These are phyloP conservation scores for Coprinellus micaceus DNA, from an alignment of 768 basidiomycete genomes.

Conservation along the genomic window DNA sequence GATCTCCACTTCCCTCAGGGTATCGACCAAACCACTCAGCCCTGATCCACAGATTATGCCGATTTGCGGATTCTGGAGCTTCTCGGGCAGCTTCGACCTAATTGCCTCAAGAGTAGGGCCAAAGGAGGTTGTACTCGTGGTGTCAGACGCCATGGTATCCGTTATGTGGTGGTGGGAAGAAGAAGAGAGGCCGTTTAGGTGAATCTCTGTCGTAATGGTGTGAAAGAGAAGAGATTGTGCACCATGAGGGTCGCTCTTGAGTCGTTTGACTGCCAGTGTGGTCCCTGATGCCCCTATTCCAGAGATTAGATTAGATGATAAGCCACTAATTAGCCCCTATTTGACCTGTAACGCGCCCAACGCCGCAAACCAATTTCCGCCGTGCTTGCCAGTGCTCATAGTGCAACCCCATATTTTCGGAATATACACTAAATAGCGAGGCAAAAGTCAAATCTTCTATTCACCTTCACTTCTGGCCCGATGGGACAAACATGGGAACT, in stretches of 20 bases:
- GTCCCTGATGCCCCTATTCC: not conserved
- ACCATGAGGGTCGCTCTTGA: not conserved
- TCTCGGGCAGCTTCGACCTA: slow-evolving; percentile 28
- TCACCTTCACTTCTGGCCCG: no score
- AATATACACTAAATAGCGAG: no score
- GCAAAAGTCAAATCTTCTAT: no score
- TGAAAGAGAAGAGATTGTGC: not conserved
- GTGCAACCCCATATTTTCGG: no score
- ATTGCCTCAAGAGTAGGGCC: slow-evolving; percentile 31
- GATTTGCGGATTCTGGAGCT: slow-evolving; percentile 50
- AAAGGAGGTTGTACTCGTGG: slow-evolving; percentile 11
- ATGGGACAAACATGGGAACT: no score
- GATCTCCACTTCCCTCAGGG: slow-evolving; percentile 50
- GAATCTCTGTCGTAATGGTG: not conserved
- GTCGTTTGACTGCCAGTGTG: not conserved
- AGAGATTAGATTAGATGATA: not conserved
- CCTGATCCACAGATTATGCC: slow-evolving; percentile 90
- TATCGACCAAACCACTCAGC: slow-evolving; percentile 67
- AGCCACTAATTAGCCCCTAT: not conserved
- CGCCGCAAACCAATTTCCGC: no score
- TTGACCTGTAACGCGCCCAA: not conserved
- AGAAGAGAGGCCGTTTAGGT: not conserved
- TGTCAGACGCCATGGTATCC: not conserved
- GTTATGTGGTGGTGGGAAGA: not conserved
- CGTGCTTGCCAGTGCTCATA: no score